phyloP scores from a whole-genome alignment of 164 flowering plant genomes.

The Santalum album region DNA sequence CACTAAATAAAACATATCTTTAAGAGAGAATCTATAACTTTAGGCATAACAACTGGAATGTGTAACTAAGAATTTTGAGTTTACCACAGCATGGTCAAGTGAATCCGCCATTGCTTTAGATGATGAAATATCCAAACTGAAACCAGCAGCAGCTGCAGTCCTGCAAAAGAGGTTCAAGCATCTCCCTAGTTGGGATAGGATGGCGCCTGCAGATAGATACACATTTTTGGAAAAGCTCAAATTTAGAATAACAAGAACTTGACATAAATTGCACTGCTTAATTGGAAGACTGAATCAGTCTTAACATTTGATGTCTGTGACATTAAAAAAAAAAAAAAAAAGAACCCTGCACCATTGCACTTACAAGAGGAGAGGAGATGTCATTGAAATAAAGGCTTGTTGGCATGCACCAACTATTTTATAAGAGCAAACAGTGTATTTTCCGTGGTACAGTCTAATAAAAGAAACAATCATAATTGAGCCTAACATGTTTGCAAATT shows the following conservation, averaged over 20 bases:
- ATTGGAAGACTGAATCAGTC: neutral
- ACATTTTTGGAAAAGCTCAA: neutral
- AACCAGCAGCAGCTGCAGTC: slow-evolving; percentile 84
- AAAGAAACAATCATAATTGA: too few species aligned
- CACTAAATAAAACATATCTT: too few species aligned
- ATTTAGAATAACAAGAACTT: neutral
- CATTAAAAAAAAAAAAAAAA: too few species aligned
- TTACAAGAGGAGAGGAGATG: too few species aligned
- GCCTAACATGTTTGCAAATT: too few species aligned
- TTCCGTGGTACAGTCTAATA: too few species aligned
- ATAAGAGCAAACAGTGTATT: too few species aligned
- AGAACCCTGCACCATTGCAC: too few species aligned
- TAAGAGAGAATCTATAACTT: neutral
- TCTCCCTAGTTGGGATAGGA: slow-evolving; percentile 88
- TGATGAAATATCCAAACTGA: slow-evolving; percentile 78
- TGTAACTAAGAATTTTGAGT: slow-evolving; percentile 2
- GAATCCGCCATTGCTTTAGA: slow-evolving; percentile 97
- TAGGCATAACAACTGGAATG: neutral
- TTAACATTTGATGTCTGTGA: neutral
- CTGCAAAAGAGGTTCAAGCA: slow-evolving; percentile 93
- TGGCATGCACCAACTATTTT: too few species aligned
- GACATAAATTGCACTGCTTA: neutral
- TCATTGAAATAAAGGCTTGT: too few species aligned
- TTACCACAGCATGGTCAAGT: slow-evolving; percentile 88
- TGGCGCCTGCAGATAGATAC: slow-evolving; percentile 64